phyloP scores from a whole-genome alignment of 1,139 yeast species.

The Wickerhamiella infanticola region DNA sequence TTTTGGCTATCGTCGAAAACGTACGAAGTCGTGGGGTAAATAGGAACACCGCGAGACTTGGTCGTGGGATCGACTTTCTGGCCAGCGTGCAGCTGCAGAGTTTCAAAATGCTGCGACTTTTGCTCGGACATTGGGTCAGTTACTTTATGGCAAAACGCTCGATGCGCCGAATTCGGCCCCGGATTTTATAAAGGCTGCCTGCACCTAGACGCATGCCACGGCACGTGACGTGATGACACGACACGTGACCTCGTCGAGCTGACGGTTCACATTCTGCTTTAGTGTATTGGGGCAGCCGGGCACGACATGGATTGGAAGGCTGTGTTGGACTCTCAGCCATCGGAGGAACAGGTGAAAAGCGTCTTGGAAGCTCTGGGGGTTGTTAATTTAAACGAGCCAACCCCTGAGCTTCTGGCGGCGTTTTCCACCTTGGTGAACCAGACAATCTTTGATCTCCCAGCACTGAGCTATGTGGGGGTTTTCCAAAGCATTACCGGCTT shows the following conservation, averaged over 20 bases:
- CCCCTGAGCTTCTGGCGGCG: background rate
- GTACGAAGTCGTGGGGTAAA: conserved; percentile 54
- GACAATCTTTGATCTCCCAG: background rate
- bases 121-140: background rate
- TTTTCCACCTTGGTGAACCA: background rate
- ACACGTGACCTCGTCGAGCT: no score
- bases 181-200: background rate
- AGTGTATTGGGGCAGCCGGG: no score
- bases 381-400: background rate
- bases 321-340: background rate
- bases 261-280: no score
- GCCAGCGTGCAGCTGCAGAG: conserved; percentile 91
- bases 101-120: conserved; percentile 42
- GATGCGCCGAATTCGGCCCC: no score
- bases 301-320: background rate
- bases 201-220: background rate
- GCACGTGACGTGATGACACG: background rate
- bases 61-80: conserved; percentile 42
- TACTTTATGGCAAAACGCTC: no score
- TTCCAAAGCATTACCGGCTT: background rate
- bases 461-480: background rate
- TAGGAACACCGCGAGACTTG: conserved; percentile 79
- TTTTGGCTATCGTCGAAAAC: conserved; percentile 78
- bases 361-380: background rate
- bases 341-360: background rate